Conservation (phyloP, 140 eudicot genomes). For the Senecio squalidus region DNA sequence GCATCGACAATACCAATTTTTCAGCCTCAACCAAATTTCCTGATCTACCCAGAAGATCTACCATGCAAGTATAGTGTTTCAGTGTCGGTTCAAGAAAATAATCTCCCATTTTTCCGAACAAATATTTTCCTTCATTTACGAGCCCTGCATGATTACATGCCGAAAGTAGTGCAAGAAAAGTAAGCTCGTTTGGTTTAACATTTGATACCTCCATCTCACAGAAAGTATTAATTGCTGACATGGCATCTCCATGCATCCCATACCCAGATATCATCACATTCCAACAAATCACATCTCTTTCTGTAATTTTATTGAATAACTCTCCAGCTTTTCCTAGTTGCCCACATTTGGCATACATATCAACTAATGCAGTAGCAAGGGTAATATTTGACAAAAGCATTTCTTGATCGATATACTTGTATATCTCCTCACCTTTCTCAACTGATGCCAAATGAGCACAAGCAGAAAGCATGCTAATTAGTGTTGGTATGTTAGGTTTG, state of each 20-base stretch:
- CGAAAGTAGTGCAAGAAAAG: slow-evolving; percentile 63
- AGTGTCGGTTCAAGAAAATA: slow-evolving; percentile 53
- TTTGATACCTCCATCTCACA: slow-evolving; percentile 38
- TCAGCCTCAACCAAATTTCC: slow-evolving; percentile 76
- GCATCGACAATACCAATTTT: slow-evolving; percentile 60
- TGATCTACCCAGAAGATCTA: slow-evolving; percentile 74
- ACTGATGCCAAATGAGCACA: slow-evolving; percentile 54
- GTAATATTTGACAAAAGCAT: slow-evolving; percentile 29
- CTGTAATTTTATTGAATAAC: slow-evolving; percentile 43
- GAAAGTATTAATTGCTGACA: slow-evolving; percentile 48
- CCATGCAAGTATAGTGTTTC: slow-evolving; percentile 84
- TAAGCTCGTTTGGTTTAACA: slow-evolving; percentile 54
- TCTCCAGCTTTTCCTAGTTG: slow-evolving; percentile 43
- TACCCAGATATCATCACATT: slow-evolving; percentile 77
- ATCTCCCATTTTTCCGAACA: slow-evolving; percentile 52
- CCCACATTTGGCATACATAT: slow-evolving; percentile 85
- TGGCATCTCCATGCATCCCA: slow-evolving; percentile 65
- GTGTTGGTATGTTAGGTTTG: slow-evolving; percentile 48
- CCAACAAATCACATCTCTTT: slow-evolving; percentile 53
- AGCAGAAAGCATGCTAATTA: slow-evolving; percentile 48
- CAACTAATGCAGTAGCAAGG: slow-evolving; percentile 59
- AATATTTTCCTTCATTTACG: slow-evolving; percentile 54
- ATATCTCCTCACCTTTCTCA: slow-evolving; percentile 56
- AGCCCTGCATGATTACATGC: slow-evolving; percentile 80
- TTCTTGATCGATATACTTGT: slow-evolving; percentile 37